Evolutionary conservation across 179 eudicot species (phyloP).

Genomic region (Beta macrorhiza): DNA sequence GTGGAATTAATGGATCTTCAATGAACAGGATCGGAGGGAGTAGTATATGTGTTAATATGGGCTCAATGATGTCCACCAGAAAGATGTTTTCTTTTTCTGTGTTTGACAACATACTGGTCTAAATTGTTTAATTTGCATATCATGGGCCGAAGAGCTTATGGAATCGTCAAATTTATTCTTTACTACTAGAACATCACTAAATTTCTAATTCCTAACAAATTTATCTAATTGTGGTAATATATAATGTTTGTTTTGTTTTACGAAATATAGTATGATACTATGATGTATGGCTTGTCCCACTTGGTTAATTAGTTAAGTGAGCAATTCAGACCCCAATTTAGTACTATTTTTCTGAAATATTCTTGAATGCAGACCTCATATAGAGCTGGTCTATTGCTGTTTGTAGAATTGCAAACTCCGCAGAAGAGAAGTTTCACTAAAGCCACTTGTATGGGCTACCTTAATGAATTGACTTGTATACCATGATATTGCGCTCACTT

Average conservation of each 20-base stretch:
- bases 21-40: background rate
- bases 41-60: background rate
- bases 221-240: background rate
- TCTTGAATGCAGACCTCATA: background rate
- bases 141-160: background rate
- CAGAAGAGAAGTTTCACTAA: background rate
- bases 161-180: background rate
- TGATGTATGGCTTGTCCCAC: background rate
- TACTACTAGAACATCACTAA: background rate
- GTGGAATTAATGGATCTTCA: background rate
- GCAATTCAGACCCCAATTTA: background rate
- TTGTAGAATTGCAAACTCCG: background rate
- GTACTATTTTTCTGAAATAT: background rate
- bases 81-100: background rate
- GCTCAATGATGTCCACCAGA: background rate
- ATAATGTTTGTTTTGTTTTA: background rate
- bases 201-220: background rate
- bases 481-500: background rate
- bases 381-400: background rate
- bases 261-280: background rate
- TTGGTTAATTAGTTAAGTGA: background rate
- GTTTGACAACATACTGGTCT: background rate
- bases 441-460: background rate
- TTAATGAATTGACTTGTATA: background rate
- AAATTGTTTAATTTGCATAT: background rate